Conservation (phyloP, 2,329 filamentous ascomycete species). For the Pseudohalonectria lignicola region DNA sequence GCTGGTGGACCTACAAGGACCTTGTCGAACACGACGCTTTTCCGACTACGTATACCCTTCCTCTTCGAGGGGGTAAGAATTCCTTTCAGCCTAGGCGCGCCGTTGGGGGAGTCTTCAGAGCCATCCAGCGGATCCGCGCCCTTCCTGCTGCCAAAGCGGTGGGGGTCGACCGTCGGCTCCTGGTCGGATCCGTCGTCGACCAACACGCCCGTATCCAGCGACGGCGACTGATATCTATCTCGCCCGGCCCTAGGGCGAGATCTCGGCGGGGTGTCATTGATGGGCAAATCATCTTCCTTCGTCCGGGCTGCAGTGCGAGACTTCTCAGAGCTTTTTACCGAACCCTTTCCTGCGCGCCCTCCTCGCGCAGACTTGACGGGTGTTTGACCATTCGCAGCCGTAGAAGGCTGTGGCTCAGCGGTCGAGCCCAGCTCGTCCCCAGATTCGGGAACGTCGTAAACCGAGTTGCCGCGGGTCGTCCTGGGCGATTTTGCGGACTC, state of each 20-base stretch:
- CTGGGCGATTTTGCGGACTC: not conserved
- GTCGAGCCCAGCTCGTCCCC: constrained; percentile 5
- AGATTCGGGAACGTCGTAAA: constrained; percentile 10
- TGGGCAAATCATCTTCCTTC: too few species aligned
- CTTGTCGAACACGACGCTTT: constrained; percentile 47
- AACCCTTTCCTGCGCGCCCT: too few species aligned
- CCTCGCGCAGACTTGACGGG: too few species aligned
- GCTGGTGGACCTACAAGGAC: not conserved
- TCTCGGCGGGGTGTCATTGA: too few species aligned
- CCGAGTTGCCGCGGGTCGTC: constrained; percentile 1
- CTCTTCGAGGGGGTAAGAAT: constrained; percentile 45
- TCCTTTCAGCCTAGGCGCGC: constrained; percentile 29
- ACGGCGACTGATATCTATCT: not conserved
- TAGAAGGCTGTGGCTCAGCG: too few species aligned
- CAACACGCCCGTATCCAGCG: not conserved
- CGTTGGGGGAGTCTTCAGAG: constrained; percentile 7
- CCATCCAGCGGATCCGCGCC: too few species aligned
- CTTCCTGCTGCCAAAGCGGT: constrained; percentile 3
- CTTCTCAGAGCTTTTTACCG: too few species aligned
- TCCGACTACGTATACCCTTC: constrained; percentile 20
- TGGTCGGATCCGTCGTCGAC: not conserved
- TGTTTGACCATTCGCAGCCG: too few species aligned
- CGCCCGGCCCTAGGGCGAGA: too few species aligned
- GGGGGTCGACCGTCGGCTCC: not conserved
- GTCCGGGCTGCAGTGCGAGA: too few species aligned